Evolutionary conservation across 768 basidiomycete species (phyloP).

Genomic region (Rossbeevera mucosa): DNA sequence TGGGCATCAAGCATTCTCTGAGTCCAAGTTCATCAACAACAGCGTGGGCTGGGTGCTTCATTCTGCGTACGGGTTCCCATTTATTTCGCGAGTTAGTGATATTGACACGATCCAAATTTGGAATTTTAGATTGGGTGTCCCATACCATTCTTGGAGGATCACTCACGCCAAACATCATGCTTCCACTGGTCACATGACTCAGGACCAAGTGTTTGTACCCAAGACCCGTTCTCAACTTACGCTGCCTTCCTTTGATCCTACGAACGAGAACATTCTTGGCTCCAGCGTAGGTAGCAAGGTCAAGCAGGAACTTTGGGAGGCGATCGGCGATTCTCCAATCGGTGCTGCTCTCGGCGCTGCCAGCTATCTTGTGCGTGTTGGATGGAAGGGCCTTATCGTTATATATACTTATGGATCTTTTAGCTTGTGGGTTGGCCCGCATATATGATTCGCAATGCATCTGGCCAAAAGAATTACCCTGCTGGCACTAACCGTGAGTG

Average conservation of each 20-base stretch:
- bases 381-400: background rate
- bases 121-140: constrained; percentile 73
- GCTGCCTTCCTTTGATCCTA: constrained; percentile 60
- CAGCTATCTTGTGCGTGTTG: constrained; percentile 53
- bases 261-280: constrained; percentile 62
- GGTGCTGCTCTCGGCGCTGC: constrained; percentile 51
- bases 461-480: constrained; percentile 83
- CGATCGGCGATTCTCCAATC: constrained; percentile 88
- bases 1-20: constrained; percentile 94
- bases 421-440: constrained; percentile 82
- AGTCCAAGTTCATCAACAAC: constrained; percentile 89
- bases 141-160: constrained; percentile 96
- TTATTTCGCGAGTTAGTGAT: constrained; percentile 18
- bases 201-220: constrained; percentile 96
- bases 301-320: constrained; percentile 73
- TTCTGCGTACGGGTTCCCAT: constrained; percentile 58
- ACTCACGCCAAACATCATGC: constrained; percentile 95
- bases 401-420: background rate
- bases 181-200: constrained; percentile 85
- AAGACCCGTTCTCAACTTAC: constrained; percentile 73
- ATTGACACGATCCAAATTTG: constrained; percentile 9
- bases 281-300: constrained; percentile 62
- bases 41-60: constrained; percentile 89
- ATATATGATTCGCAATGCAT: constrained; percentile 78
- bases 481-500: constrained; percentile 70